Base-by-base conservation (phyloP, 306 rosid species). In the Cucumis melo region DNA sequence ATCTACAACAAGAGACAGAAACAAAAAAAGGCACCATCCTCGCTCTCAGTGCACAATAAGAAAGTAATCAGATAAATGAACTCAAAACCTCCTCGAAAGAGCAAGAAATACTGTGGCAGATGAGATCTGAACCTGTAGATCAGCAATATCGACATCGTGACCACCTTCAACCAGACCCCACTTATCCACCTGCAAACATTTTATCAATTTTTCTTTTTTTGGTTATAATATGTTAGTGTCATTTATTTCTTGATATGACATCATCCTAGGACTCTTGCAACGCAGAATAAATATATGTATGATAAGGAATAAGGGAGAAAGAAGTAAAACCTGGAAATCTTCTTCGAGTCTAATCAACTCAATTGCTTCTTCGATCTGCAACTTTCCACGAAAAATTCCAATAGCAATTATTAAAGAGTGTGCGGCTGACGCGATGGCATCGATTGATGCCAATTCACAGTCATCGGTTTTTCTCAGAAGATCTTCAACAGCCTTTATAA, bases 101-200 rank as follows among this genome's bases (percentile, higher is more conserved):
- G 87, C 88, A 64, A 92, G 90, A 84, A 94, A 94, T 64, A 90
- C 96, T 9, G 85, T 66, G 58, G 96, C 87, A 3, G 98, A 89
- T 54, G 98, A 84, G 58, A 93, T 88, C 77, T 93, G 98, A 67
- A 89, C 96, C 77, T 48, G 85, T 73, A 89, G 87, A 82, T 94
- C 99, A 24, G 96, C 99, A 42, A 90, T 72, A 78, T 94, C 99
- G n/a, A 94, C 79, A 81, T 94, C 99, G 85, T 94, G 99, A 53
- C 97, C 97, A 2, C 96, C 99, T 92, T 94, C 99, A 71, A 94
- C 99, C n/a, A 91, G 89, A 48, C 96, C 96, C 99, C 97, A 90
- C 50, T 72, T 83, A 73, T 92, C 97, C 77, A 92, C 89, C 99
- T 94, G 92, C 73, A 77, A 71, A 36, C 0, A 20, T 44, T 68